A percentile compares a stretch with the other conserved stretches of the same genome.
Evolutionary conservation across 192 early-diverging fungal species (phyloP).

Genomic region (Backusella tuberculispora): DNA sequence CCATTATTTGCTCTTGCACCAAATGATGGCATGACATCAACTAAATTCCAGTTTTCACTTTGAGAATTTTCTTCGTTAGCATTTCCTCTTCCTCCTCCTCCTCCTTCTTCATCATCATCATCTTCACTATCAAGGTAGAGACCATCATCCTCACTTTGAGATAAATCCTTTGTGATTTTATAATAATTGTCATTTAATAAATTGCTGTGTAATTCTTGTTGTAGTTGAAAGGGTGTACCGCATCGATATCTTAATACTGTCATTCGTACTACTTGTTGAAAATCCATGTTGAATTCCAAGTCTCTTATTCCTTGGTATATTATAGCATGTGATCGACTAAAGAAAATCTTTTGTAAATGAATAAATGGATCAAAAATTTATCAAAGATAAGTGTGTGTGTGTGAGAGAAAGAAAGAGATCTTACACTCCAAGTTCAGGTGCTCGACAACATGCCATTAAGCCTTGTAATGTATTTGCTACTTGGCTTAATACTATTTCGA

Average conservation of each 20-base stretch:
- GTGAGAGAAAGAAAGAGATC: not conserved
- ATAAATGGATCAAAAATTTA: not conserved
- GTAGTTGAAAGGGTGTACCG: not conserved
- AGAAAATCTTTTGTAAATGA: not conserved
- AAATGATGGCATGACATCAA: conserved; percentile 38
- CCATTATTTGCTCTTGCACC: conserved; percentile 15
- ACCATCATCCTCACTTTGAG: not conserved
- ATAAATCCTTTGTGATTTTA: not conserved
- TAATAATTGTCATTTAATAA: not conserved
- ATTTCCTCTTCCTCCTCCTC: not conserved
- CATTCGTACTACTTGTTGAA: conserved; percentile 34
- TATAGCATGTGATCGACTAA: conserved; percentile 39
- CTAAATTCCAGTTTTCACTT: conserved; percentile 40
- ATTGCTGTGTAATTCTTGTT: not conserved
- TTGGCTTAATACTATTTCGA: conserved; percentile 48
- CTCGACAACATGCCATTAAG: conserved; percentile 49
- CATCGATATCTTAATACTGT: conserved; percentile 29
- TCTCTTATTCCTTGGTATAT: conserved; percentile 26
- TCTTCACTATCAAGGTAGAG: conserved; percentile 22
- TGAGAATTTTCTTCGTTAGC: not conserved
- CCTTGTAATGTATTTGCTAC: conserved; percentile 56
- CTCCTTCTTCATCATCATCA: not conserved
- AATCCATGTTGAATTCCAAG: conserved; percentile 28
- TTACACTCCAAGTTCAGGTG: conserved; percentile 55
- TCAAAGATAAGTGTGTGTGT: too few relatives aligned